Evolutionary conservation across 805 yeast genomes (phyloP).

Genomic region (Metschnikowia hibisci): DNA sequence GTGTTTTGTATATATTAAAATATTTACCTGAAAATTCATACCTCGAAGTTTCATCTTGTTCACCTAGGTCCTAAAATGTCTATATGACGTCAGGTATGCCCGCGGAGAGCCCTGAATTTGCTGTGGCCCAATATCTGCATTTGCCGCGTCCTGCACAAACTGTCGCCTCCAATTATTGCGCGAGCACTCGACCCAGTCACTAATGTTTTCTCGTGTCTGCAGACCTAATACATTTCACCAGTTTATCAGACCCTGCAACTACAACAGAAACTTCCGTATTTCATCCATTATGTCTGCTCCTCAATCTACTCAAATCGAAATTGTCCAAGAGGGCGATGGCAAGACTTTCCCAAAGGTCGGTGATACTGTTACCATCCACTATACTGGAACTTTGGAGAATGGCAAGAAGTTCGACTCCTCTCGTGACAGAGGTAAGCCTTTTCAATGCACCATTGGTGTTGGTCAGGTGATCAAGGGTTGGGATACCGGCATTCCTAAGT

Average conservation of each 20-base stretch:
- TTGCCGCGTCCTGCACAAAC: background rate
- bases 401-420: constrained; percentile 97
- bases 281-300: constrained; percentile 35
- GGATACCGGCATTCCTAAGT: constrained; percentile 92
- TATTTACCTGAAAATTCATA: too few relatives aligned
- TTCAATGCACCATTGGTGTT: constrained; percentile 90
- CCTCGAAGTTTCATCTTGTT: too few relatives aligned
- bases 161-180: constrained; percentile 4
- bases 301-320: constrained; percentile 38
- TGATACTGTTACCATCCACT: constrained; percentile 89
- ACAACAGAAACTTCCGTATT: background rate
- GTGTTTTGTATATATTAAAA: too few relatives aligned
- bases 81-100: too few relatives aligned
- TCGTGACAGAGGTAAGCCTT: constrained; percentile 91
- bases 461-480: constrained; percentile 97
- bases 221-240: constrained; percentile 10
- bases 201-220: constrained; percentile 13
- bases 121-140: too few relatives aligned
- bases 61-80: too few relatives aligned
- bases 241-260: constrained; percentile 7
- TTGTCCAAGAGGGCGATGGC: constrained; percentile 70
- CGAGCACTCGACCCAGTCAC: background rate
- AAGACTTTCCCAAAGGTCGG: constrained; percentile 81
- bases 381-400: constrained; percentile 90
- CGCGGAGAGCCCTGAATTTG: too few relatives aligned